Evolutionary conservation across 129 eudicot genomes (phyloP), one percentile per base, ranked within the genome.

Genomic region (Chrysanthemum lavandulifolium): DNA sequence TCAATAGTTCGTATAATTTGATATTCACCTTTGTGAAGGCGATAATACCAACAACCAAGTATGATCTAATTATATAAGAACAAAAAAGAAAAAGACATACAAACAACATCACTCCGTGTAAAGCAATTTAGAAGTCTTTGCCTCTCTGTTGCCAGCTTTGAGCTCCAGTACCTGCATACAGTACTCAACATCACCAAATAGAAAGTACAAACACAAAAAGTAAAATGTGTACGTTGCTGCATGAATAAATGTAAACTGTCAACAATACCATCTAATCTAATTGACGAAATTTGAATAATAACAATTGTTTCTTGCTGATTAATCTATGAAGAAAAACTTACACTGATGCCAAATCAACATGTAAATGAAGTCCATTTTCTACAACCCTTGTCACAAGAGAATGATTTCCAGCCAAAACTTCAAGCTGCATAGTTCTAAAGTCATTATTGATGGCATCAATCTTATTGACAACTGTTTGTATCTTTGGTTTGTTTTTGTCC

Each of bases 401-500:
- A 73, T 84, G 91, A 77, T 94, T 94, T 81, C 98, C 98, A 23
- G 97, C 96, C 79, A 94, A 81, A 74, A 94, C 97, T 82, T 94
- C 97, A 61, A 94, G 96, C 80, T 86, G 91, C 98, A 94, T 94
- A 7, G 97, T 94, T 87, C 98, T 90, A 72, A 80, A 94, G 73
- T 94, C 96, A 68, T 86, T 88, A 16, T 84, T 61, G 60, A 94
- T 94, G 55, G 85, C 86, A 67, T 88, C 91, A 67, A 73, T 78
- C 80, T 94, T 94, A 75, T 94, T 94, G 80, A 94, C 98, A 73
- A 94, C 93, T 29, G 98, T 90, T 84, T 87, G 97, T 80, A 94
- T 90, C 83, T 90, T 94, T 79, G 97, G 96, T 81, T 79, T 84
- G 81, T 90, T 84, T 78, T 94, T 94, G 75, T 90, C 98, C 83